Evolutionary conservation across 2,329 filamentous ascomycete species (phyloP), one percentile per base, ranked within the genome.

Genomic region (Volutella citrinella): DNA sequence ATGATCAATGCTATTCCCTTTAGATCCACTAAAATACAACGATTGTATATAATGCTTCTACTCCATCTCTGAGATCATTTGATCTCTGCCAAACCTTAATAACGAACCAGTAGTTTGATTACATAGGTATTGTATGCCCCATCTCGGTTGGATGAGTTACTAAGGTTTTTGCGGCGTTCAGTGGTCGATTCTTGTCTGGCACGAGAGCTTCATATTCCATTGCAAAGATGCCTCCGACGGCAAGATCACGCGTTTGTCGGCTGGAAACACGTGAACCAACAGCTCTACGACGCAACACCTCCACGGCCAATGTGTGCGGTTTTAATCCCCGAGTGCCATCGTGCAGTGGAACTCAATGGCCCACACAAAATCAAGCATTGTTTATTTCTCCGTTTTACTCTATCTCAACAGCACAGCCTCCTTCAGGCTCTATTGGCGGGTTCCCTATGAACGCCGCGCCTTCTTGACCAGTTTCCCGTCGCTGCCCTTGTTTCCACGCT

Each of bases 341-440:
- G 15, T 28, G 15, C 19, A 28, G 27, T 8, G 27, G 6, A 11
- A n/a, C n/a, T n/a, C n/a, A n/a, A n/a, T n/a, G n/a, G n/a, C n/a
- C n/a, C n/a, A n/a, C n/a, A n/a, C n/a, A n/a, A n/a, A n/a, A n/a
- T n/a, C n/a, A n/a, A n/a, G n/a, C n/a, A n/a, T n/a, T n/a, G n/a
- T n/a, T n/a, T n/a, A n/a, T n/a, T 29, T 29, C 16, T 19, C 27
- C 8, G 12, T 29, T 29, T 29, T 29, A 29, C 27, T 29, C 27
- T 29, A 29, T 29, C 27, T 29, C 16, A 29, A 29, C 12, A 29
- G 27, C 17, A 29, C 12, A 29, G 27, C 17, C 16, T 29, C 27
- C 27, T 29, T 29, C 27, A 29, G 27, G 27, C 27, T 29, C 11
- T 29, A 13, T 29, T 29, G 27, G 17, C 27, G 27, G 27, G 27